Conservation (phyloP, 1,139 yeast species). For the Kodamaea ohmeri region DNA sequence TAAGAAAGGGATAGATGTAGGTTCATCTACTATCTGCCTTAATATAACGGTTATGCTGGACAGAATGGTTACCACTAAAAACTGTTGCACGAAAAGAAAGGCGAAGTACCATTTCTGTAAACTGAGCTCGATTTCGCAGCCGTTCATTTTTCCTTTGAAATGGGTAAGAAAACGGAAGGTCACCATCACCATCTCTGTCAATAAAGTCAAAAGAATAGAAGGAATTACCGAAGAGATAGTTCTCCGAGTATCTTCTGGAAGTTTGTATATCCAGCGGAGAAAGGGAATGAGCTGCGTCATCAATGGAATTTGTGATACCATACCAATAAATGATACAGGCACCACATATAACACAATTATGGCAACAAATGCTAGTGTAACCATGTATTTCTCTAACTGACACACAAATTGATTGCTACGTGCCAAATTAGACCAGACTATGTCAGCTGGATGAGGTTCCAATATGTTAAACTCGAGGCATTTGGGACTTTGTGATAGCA, state of each 20-base stretch:
- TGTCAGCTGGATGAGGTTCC: slow-evolving; percentile 57
- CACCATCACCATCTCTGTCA: slow-evolving; percentile 55
- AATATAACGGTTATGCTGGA: slow-evolving; percentile 72
- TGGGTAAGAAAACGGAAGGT: slow-evolving; percentile 49
- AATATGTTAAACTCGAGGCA: slow-evolving; percentile 40
- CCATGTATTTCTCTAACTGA: slow-evolving; percentile 37
- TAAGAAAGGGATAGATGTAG: slow-evolving; percentile 67
- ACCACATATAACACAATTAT: slow-evolving; percentile 61
- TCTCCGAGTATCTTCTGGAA: slow-evolving; percentile 54
- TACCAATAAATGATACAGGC: slow-evolving; percentile 70
- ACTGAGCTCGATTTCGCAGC: slow-evolving; percentile 55
- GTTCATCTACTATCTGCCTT: slow-evolving; percentile 64
- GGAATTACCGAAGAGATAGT: slow-evolving; percentile 59
- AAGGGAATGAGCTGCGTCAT: slow-evolving; percentile 55
- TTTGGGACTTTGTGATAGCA: slow-evolving; percentile 44
- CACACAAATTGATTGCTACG: slow-evolving; percentile 30
- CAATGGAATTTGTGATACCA: slow-evolving; percentile 63
- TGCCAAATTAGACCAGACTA: slow-evolving; percentile 56
- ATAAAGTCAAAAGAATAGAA: slow-evolving; percentile 53
- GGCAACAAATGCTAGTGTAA: slow-evolving; percentile 41
- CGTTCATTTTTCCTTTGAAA: slow-evolving; percentile 52
- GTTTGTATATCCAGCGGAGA: slow-evolving; percentile 46
- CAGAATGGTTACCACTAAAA: slow-evolving; percentile 80
- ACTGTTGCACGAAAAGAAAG: slow-evolving; percentile 77
- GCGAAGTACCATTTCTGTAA: slow-evolving; percentile 66